Evolutionary conservation across 1,284 basidiomycete species (phyloP), one percentile per base, ranked within the genome.

Genomic region (Cutaneotrichosporon cavernicola): DNA sequence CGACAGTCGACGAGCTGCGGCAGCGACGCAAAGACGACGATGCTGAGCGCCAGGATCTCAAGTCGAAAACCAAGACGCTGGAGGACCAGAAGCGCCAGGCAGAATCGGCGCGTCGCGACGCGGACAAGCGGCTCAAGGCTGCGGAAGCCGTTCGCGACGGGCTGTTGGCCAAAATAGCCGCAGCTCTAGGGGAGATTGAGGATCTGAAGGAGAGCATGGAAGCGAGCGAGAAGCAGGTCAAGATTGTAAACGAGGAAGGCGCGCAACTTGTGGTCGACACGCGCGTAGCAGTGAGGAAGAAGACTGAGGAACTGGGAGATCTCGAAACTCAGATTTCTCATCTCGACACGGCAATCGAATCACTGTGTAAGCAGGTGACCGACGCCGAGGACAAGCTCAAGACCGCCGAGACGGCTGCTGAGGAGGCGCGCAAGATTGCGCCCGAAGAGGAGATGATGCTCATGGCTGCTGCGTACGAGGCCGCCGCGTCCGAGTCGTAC

Each of bases 81-180:
- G 95, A 98, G 72, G 95, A 98, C 73, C 84, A 87, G 64, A 92
- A 90, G 80, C 88, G 95, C 47, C 83, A 84, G 55, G 91, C 93
- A 6, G 95, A 97, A 77, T 83, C 85, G 58, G 81, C 83, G 60
- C 89, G 88, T 74, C 85, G 88, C 55, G 93, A 97, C 47, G 91
- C 89, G 2, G 95, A 97, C 80, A 92, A 91, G 82, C 88, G 88
- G 69, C 83, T 96, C 63, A 90, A 89, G 71, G 83, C 85, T 18
- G 87, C 87, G 5, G 87, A 89, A 75, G 82, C 79, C 53, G 82
- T 85, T 65, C 86, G 88, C 51, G 88, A 90, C 70, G 87, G 84
- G 60, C 85, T 90, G 6, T 83, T 82, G 55, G 84, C 84, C 64
- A 86, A 88, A 58, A 87, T 92, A 64, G 84, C 85, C 61, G 84